Evolutionary conservation across 2,329 filamentous ascomycete species (phyloP).

Genomic region (Clonostachys chloroleuca): DNA sequence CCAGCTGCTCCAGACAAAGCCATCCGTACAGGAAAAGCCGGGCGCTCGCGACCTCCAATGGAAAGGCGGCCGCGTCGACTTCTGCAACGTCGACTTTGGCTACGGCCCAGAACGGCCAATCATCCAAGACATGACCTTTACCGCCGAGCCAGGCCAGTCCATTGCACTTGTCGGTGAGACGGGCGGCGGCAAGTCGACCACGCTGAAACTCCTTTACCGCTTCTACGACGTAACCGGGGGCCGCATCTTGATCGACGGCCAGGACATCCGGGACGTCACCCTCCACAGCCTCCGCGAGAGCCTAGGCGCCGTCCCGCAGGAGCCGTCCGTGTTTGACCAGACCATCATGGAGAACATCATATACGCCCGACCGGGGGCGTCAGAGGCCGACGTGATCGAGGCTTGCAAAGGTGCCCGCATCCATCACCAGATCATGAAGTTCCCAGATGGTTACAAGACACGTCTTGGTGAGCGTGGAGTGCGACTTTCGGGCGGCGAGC

Average conservation of each 20-base stretch:
- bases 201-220: constrained; percentile 55
- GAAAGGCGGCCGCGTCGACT: constrained; percentile 43
- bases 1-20: constrained; percentile 51
- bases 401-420: constrained; percentile 59
- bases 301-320: constrained; percentile 62
- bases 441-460: constrained; percentile 46
- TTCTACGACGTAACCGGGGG: constrained; percentile 55
- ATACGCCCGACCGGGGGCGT: constrained; percentile 58
- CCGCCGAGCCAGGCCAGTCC: constrained; percentile 45
- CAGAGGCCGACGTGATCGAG: constrained; percentile 52
- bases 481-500: constrained; percentile 44
- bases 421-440: constrained; percentile 58
- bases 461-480: constrained; percentile 42
- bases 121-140: constrained; percentile 42
- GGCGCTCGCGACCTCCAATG: constrained; percentile 37
- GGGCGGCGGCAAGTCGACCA: constrained; percentile 58
- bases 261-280: constrained; percentile 55
- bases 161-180: constrained; percentile 59
- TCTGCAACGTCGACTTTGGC: constrained; percentile 48
- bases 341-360: constrained; percentile 61
- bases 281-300: constrained; percentile 51
- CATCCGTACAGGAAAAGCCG: constrained; percentile 44
- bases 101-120: constrained; percentile 49
- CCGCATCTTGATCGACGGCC: constrained; percentile 51
- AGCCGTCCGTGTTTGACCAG: constrained; percentile 59